A percentile compares a stretch with the other conserved stretches of the same genome.
Evolutionary conservation across 345 rosid genomes (phyloP).

Genomic region (Citrus australasica): DNA sequence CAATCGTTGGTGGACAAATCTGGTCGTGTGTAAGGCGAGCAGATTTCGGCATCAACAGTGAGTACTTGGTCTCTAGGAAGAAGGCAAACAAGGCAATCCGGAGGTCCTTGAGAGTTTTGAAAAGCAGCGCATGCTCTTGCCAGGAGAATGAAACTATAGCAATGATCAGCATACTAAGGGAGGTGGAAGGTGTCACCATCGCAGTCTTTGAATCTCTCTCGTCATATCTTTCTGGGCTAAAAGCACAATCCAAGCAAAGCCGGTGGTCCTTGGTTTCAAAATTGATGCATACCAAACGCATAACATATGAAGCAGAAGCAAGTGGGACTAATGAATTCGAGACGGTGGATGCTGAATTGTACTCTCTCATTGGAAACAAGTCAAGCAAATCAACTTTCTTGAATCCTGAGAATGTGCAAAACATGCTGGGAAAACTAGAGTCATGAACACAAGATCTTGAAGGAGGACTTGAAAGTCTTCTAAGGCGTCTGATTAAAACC

Average conservation of each 20-base stretch:
- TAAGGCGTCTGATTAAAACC: constrained; percentile 17
- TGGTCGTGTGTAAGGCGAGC: no score
- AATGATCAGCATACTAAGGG: constrained; percentile 18
- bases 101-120: constrained; percentile 12
- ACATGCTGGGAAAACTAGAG: neutral
- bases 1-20: no score
- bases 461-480: constrained; percentile 12
- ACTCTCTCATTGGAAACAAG: constrained; percentile 7
- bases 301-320: constrained; percentile 2
- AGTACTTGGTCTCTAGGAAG: constrained; percentile 40
- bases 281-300: constrained; percentile 15
- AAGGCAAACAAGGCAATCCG: constrained; percentile 32
- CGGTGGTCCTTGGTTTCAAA: constrained; percentile 21
- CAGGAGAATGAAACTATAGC: constrained; percentile 11
- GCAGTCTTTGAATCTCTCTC: constrained; percentile 24
- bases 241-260: constrained; percentile 2
- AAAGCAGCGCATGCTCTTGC: neutral
- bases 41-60: no score
- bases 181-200: constrained; percentile 24
- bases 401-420: constrained; percentile 8
- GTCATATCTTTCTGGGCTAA: constrained; percentile 26
- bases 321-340: neutral
- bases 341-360: constrained; percentile 11
- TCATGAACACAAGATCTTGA: constrained; percentile 9
- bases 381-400: constrained; percentile 8